A percentile compares a stretch with the other conserved stretches of the same genome.
Conservation (phyloP, 371 early-diverging fungal species). For the Enterospora canceri region DNA sequence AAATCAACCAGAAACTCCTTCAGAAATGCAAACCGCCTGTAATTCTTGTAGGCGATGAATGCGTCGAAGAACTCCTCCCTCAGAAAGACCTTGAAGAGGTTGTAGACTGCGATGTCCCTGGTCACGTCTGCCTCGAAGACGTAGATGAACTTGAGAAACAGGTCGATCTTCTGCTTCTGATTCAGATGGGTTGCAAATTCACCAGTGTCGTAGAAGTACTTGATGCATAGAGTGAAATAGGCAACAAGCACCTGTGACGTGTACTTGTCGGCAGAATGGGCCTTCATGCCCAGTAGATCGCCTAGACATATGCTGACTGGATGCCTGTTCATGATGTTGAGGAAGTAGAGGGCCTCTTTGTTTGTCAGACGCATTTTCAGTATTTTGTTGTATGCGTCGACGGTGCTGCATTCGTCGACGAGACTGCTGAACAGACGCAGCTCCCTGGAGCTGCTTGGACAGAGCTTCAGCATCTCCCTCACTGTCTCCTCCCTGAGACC, state of each 20-base stretch:
- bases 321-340: constrained; percentile 1
- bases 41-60: constrained; percentile 3
- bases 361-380: neutral
- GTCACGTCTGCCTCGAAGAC: constrained; percentile 8
- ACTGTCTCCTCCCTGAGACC: neutral
- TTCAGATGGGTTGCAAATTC: neutral
- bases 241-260: neutral
- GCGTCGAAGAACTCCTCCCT: constrained; percentile 1
- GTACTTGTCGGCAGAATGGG: constrained; percentile 14
- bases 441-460: constrained; percentile 1
- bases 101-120: constrained; percentile 1
- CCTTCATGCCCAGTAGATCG: constrained; percentile 1
- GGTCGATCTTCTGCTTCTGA: constrained; percentile 1
- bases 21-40: constrained; percentile 10
- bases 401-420: neutral
- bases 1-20: constrained; percentile 22
- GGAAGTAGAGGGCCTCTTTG: constrained; percentile 17
- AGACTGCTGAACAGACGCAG: neutral
- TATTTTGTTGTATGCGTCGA: neutral
- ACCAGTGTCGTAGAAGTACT: neutral
- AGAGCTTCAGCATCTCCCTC: neutral
- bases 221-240: constrained; percentile 3
- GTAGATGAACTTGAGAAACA: constrained; percentile 10
- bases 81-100: neutral
- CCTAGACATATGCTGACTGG: neutral